These are phyloP conservation scores for Penicillium parvum DNA, from an alignment of 495 filamentous ascomycete species.

Conservation along the genomic window DNA sequence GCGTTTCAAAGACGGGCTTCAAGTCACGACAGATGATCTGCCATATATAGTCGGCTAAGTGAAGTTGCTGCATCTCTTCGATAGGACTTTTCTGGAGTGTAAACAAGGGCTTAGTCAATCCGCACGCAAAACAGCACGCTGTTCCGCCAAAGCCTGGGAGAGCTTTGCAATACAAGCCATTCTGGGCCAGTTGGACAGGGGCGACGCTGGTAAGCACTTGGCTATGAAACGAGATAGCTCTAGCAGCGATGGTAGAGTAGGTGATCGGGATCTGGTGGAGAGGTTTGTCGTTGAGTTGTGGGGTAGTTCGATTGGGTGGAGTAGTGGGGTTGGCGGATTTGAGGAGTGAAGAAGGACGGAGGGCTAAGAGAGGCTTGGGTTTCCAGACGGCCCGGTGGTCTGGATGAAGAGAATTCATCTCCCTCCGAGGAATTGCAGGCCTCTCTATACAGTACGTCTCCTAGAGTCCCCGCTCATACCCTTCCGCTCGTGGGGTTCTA, in stretches of 20 bases:
- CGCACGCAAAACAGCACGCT: constrained; percentile 7
- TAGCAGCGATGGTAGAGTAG: constrained; percentile 5
- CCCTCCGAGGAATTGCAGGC: too few relatives aligned
- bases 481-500: too few relatives aligned
- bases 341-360: constrained; percentile 7
- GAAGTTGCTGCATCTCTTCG: too few relatives aligned
- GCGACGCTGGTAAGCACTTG: constrained; percentile 1
- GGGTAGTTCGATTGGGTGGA: constrained; percentile 5
- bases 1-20: too few relatives aligned
- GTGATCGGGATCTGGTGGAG: constrained; percentile 6
- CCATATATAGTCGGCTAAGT: too few relatives aligned
- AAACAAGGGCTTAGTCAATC: constrained; percentile 2
- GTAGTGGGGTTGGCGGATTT: constrained; percentile 6
- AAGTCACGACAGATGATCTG: too few relatives aligned
- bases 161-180: constrained; percentile 4
- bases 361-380: constrained; percentile 10
- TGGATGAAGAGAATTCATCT: constrained; percentile 4
- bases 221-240: constrained; percentile 2
- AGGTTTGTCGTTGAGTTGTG: constrained; percentile 5
- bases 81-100: too few relatives aligned
- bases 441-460: too few relatives aligned
- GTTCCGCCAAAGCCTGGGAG: neutral
- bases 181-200: constrained; percentile 5
- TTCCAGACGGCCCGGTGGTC: constrained; percentile 4
- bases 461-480: too few relatives aligned